Evolutionary conservation across 345 rosid genomes (phyloP).

Genomic region (Bruguiera sexangula): DNA sequence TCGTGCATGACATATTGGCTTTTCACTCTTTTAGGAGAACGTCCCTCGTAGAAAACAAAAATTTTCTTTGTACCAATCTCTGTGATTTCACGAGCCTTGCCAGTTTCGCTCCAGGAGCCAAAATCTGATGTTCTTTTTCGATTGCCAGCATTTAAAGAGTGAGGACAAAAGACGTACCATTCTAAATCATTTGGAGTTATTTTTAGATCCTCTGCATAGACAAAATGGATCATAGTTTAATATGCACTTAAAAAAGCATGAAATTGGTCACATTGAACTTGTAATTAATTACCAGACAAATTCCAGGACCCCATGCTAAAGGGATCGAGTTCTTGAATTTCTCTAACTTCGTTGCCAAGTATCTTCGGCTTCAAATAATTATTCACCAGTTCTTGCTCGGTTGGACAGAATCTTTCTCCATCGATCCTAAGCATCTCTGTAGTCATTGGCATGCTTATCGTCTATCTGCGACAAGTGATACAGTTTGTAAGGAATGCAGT

Average conservation of each 20-base stretch:
- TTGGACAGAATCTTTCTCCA: neutral
- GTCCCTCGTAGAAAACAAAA: neutral
- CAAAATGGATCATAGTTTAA: neutral
- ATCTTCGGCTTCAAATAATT: neutral
- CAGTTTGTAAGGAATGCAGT: too few species aligned
- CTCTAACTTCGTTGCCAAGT: neutral
- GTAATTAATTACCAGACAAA: neutral
- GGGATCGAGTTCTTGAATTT: neutral
- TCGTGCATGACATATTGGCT: neutral
- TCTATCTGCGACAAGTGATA: too few species aligned
- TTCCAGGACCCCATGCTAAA: neutral
- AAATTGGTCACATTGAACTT: neutral
- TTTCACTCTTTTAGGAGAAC: neutral
- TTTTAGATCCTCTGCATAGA: neutral
- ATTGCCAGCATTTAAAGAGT: neutral
- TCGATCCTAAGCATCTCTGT: too few species aligned
- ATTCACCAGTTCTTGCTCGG: neutral
- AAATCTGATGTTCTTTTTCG: neutral
- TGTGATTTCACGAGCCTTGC: neutral
- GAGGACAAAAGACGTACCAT: neutral
- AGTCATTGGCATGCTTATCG: too few species aligned
- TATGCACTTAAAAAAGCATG: neutral
- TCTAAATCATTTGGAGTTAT: neutral
- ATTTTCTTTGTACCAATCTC: neutral
- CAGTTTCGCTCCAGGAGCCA: conserved; percentile 1